A percentile compares a stretch with the other conserved stretches of the same genome.
These are phyloP conservation scores for Fusarium ambrosium DNA, from an alignment of 2,329 filamentous ascomycete species.

Conservation along the genomic window DNA sequence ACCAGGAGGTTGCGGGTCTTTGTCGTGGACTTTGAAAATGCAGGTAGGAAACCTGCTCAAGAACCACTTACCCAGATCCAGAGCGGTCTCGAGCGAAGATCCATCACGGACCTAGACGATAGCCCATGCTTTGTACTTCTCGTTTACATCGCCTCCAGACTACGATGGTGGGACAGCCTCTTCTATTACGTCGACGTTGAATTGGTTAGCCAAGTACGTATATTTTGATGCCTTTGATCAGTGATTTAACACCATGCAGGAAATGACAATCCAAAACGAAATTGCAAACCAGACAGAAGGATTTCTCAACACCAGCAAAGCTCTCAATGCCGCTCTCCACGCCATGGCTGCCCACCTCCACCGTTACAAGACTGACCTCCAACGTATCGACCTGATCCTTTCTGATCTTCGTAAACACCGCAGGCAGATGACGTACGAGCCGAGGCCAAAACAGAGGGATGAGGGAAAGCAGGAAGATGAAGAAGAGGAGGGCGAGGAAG, in stretches of 20 bases:
- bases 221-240: no score
- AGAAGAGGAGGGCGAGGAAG: not conserved
- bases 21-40: no score
- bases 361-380: not conserved
- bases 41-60: no score
- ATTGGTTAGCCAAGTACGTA: not conserved
- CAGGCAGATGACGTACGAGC: not conserved
- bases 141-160: not conserved
- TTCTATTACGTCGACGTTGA: no score
- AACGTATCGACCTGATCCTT: not conserved
- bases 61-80: no score
- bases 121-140: no score
- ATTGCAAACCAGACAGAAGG: not conserved
- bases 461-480: not conserved
- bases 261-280: not conserved
- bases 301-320: not conserved
- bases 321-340: not conserved
- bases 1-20: no score
- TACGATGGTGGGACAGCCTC: not conserved
- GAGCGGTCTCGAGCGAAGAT: no score
- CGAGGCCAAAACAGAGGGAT: no score
- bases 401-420: not conserved
- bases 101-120: no score
- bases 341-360: not conserved
- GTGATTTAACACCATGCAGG: not conserved